A percentile compares a stretch with the other conserved stretches of the same genome.
phyloP scores from a whole-genome alignment of 106 monocot species.

The Dactylorhiza incarnata region DNA sequence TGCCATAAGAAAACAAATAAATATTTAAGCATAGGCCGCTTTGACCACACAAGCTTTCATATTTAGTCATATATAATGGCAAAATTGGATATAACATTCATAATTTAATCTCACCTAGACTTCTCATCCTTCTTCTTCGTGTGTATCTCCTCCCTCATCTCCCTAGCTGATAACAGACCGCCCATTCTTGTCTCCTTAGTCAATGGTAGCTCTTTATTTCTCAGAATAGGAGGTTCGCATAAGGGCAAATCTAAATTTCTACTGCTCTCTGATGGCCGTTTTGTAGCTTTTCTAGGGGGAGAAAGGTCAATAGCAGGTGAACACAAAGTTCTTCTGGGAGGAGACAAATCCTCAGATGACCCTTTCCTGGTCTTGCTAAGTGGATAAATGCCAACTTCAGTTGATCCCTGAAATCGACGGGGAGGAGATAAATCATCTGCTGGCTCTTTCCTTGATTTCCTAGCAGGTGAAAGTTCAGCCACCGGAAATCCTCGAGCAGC shows the following conservation, averaged over 20 bases:
- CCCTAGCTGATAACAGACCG: conserved; percentile 43
- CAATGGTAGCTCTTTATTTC: conserved; percentile 15
- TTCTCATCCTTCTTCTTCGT: conserved; percentile 48
- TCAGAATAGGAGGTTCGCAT: conserved; percentile 30
- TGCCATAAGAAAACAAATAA: not conserved
- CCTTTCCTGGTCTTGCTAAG: not conserved
- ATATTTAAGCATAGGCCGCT: not conserved
- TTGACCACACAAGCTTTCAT: not conserved
- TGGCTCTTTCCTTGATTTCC: not conserved
- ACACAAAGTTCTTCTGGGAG: not conserved
- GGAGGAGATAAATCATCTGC: conserved; percentile 5
- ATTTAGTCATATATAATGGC: not conserved
- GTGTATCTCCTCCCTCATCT: conserved; percentile 41
- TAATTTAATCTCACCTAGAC: conserved; percentile 22
- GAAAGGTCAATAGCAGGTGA: conserved; percentile 10
- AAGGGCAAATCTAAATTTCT: not conserved
- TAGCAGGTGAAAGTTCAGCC: not conserved
- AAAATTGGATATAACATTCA: not conserved
- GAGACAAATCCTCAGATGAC: conserved; percentile 17
- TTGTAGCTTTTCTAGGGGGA: conserved; percentile 20
- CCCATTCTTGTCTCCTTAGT: conserved; percentile 22
- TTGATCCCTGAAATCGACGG: not conserved
- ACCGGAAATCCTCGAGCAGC: not conserved
- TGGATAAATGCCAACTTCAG: not conserved
- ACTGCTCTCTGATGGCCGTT: not conserved